Base-by-base conservation (phyloP, 371 early-diverging fungal species). In the Saksenaea oblongispora region DNA sequence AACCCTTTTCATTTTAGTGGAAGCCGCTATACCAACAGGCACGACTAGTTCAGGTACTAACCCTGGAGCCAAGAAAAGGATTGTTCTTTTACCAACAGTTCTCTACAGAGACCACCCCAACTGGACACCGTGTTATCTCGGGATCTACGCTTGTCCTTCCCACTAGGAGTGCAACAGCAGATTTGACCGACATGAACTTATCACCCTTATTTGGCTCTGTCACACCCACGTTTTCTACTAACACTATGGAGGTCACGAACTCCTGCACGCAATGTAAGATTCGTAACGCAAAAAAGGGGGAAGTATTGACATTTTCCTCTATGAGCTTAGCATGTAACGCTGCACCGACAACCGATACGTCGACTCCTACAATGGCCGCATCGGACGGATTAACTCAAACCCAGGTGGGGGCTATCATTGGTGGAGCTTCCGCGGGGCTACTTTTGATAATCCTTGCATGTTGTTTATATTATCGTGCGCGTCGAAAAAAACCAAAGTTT, bases 111-210 rank as follows among this genome's bases (percentile, higher is more conserved):
- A 47, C 51, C 22, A 22, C 22, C n/a, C 3, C n/a, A 22, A 22
- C 22, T 8, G 51, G 3, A 22, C 51, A 17, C 22, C n/a, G 22
- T 22, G n/a, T 18, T 22, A 24, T 47, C 11, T 18, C 51, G 8
- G 58, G 63, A 56, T 63, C 63, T 31, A 57, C 58, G 4, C 35
- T 42, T 57, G 34, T 63, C 24, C 57, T 63, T 35, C 63, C 63
- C 3, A 56, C 47, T 9, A 34, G 34, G 36, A 63, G 54, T 36
- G 58, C 53, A 17, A 64, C 64, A 17, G 64, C 58, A 36, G 58
- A 37, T 27, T 44, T 65, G 27, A 61, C 55, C 15, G 61, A 65
- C 51, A 53, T 65, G 24, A 65, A 65, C 34, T 34, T 65, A 5
- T 65, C 66, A 13, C 47, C 56, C 39, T 42, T 65, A 11, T 61